A percentile compares a stretch with the other conserved stretches of the same genome.
Evolutionary conservation across 106 monocot genomes (phyloP).

Genomic region (Dactylorhiza incarnata): DNA sequence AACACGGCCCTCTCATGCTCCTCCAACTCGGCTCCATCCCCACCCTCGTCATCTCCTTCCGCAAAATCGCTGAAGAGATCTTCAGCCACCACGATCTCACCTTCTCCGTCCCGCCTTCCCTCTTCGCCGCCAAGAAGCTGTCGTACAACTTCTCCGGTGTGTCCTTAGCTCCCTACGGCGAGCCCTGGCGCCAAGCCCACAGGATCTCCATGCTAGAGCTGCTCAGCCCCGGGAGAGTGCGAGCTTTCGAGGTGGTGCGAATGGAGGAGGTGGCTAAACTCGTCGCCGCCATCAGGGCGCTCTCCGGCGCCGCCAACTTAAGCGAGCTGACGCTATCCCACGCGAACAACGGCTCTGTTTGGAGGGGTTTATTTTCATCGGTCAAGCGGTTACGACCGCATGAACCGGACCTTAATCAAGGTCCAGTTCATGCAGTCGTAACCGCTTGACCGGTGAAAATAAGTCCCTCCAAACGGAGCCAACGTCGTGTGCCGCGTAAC

Average conservation of each 20-base stretch:
- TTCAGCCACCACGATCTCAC: slow-evolving; percentile 26
- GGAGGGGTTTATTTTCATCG: too few species aligned
- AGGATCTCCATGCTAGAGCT: not conserved
- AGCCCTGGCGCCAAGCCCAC: not conserved
- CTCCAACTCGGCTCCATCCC: slow-evolving; percentile 30
- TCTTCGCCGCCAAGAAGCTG: not conserved
- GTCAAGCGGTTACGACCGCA: too few species aligned
- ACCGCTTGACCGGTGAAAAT: too few species aligned
- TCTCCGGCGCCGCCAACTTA: slow-evolving; percentile 7
- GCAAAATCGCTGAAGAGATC: slow-evolving; percentile 19
- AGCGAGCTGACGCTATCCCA: slow-evolving; percentile 6
- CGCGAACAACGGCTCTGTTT: too few species aligned
- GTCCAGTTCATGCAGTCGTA: too few species aligned
- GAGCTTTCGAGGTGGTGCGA: too few species aligned
- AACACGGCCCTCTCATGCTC: slow-evolving; percentile 35
- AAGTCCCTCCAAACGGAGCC: too few species aligned
- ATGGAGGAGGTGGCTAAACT: too few species aligned
- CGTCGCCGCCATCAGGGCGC: too few species aligned
- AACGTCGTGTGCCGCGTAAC: slow-evolving; percentile 13
- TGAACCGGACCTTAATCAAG: too few species aligned
- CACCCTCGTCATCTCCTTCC: slow-evolving; percentile 25
- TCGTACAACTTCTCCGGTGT: not conserved
- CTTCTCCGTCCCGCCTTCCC: slow-evolving; percentile 24
- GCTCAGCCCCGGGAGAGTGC: not conserved
- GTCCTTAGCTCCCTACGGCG: not conserved